Evolutionary conservation across 805 yeast species (phyloP).

Genomic region (Grigorovia transvaalensis): DNA sequence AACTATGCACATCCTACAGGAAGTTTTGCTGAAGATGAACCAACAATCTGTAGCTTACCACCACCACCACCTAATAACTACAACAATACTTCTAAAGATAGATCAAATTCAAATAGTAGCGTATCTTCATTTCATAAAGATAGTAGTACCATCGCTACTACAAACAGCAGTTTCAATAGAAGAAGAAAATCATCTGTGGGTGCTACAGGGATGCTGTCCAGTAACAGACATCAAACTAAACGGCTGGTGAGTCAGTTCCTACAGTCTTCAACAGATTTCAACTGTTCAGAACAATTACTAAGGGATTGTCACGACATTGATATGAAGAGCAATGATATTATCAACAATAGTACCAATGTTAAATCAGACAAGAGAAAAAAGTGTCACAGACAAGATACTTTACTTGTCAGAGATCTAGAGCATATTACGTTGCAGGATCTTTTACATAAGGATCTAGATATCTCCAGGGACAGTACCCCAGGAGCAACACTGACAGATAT

Average conservation of each 20-base stretch:
- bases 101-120: neutral
- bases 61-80: no score
- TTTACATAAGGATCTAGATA: slow-evolving; percentile 3
- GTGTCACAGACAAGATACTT: neutral
- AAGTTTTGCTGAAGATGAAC: neutral
- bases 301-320: neutral
- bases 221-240: slow-evolving; percentile 2
- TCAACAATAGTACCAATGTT: neutral
- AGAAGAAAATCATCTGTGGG: neutral
- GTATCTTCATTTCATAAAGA: neutral
- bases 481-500: neutral
- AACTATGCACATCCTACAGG: neutral
- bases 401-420: neutral
- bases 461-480: neutral
- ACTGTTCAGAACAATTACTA: neutral
- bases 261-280: neutral
- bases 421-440: slow-evolving; percentile 1
- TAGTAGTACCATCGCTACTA: neutral
- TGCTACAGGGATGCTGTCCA: neutral
- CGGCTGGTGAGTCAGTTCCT: slow-evolving; percentile 7
- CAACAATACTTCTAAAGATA: neutral
- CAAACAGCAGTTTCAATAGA: neutral
- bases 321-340: neutral
- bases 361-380: neutral
- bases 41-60: neutral